Evolutionary conservation across 2,329 filamentous ascomycete species (phyloP).

Genomic region (Hymenoscyphus repandus): DNA sequence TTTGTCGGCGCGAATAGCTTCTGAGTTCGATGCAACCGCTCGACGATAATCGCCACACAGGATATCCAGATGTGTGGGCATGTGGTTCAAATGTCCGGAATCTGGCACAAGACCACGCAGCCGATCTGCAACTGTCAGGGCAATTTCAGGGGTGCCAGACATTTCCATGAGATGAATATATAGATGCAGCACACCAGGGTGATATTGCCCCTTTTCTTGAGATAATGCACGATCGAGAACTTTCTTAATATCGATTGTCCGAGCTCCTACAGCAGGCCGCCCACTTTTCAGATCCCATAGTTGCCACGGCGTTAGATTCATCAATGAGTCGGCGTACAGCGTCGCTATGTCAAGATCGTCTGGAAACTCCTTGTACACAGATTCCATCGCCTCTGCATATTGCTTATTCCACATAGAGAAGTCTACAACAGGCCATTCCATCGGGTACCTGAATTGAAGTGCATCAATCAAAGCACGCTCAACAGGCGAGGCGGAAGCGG

Average conservation of each 20-base stretch:
- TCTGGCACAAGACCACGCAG: conserved; percentile 63
- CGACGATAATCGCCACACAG: conserved; percentile 65
- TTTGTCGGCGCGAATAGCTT: conserved; percentile 63
- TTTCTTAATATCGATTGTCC: conserved; percentile 51
- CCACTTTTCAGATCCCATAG: conserved; percentile 59
- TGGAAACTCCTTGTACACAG: conserved; percentile 45
- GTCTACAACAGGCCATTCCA: conserved; percentile 41
- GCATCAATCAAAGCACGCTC: conserved; percentile 62
- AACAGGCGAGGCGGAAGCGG: conserved; percentile 37
- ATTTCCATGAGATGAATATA: conserved; percentile 79
- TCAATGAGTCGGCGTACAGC: conserved; percentile 59
- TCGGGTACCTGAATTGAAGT: conserved; percentile 56
- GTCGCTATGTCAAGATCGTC: conserved; percentile 59
- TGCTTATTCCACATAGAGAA: conserved; percentile 49
- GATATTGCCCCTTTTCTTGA: conserved; percentile 42
- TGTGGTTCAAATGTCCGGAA: conserved; percentile 66
- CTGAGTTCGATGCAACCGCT: conserved; percentile 61
- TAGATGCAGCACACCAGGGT: conserved; percentile 68
- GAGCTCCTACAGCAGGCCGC: conserved; percentile 47
- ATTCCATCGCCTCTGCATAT: conserved; percentile 58
- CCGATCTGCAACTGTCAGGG: conserved; percentile 53
- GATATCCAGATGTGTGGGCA: conserved; percentile 74
- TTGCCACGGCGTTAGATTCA: conserved; percentile 61
- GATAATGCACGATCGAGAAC: conserved; percentile 55
- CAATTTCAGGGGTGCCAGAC: conserved; percentile 60